These are phyloP conservation scores for Umbilicus rupestris DNA, from an alignment of 164 flowering plant species.

Conservation along the genomic window DNA sequence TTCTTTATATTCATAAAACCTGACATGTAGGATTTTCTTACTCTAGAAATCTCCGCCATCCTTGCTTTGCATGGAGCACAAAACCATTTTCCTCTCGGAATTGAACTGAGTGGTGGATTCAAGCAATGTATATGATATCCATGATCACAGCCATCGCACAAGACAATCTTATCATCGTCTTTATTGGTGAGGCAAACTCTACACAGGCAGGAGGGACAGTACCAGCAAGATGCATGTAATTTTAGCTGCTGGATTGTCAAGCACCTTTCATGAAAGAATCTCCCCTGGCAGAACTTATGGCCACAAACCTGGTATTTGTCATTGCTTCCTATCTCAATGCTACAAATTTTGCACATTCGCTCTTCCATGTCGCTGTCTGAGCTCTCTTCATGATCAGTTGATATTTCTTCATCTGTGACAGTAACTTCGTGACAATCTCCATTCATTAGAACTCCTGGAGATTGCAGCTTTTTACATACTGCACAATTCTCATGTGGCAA, in stretches of 20 bases:
- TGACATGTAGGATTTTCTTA: conserved; percentile 23
- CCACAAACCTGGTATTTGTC: conserved; percentile 34
- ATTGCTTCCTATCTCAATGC: conserved; percentile 19
- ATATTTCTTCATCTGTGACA: conserved; percentile 14
- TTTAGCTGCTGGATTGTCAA: conserved; percentile 38
- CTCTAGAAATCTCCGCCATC: conserved; percentile 29
- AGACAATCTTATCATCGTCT: conserved; percentile 65
- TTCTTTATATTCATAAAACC: conserved; percentile 8
- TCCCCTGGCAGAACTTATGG: conserved; percentile 42
- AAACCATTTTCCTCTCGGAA: conserved; percentile 78
- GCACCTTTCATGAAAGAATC: conserved; percentile 61
- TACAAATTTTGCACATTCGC: conserved; percentile 46
- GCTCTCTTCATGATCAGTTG: conserved; percentile 29
- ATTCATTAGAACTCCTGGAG: conserved; percentile 13
- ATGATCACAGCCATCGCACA: conserved; percentile 87
- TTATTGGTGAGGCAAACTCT: conserved; percentile 57
- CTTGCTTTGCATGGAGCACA: conserved; percentile 49
- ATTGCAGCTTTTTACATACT: conserved; percentile 51
- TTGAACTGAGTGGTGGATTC: conserved; percentile 41
- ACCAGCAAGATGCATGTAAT: conserved; percentile 49
- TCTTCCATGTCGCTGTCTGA: conserved; percentile 21
- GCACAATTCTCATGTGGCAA: conserved; percentile 63
- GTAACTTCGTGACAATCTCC: conserved; percentile 13
- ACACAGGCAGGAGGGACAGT: conserved; percentile 92
- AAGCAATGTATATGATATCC: conserved; percentile 81